Evolutionary conservation across 495 filamentous ascomycete species (phyloP), one percentile per base, ranked within the genome.

Genomic region (Hypomontagnella submonticulosa): DNA sequence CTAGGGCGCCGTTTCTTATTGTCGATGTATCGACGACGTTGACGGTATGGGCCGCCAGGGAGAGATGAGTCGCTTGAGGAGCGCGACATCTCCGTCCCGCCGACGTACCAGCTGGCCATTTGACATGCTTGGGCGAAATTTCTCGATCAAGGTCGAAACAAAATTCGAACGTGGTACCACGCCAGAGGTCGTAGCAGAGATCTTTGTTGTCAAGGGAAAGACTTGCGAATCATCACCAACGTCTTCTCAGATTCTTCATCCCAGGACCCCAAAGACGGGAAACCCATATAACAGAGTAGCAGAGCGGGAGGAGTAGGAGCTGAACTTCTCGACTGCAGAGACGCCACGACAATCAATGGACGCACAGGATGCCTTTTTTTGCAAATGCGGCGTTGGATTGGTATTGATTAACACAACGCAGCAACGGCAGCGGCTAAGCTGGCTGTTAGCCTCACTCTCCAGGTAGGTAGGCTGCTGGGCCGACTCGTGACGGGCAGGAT

Each of bases 1-100:
- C 59, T 66, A 55, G 61, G 61, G 15, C 69, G 71, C 41, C 69
- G 70, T 47, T 74, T 72, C 56, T 59, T 74, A 33, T 43, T 59
- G 18, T 57, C 63, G 19, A 56, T 13, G 51, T 66, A 52, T 41
- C 50, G 57, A 58, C 57, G 49, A 42, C 20, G 61, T 36, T 58
- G 69, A 37, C 59, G 57, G 61, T 44, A 57, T 63, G 56, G 48
- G 37, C 59, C 55, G 40, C 40, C 59, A 51, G 57, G 69, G 20
- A 74, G 57, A 65, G 61, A 68, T 55, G 69, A 74, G 51, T 74
- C 71, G 69, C 71, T 74, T 54, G 70, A 61, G 52, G 71, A 74
- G 60, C 71, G 71, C 64, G 69, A 58, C 71, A 74, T 74, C 66
- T 70, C 69, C 52, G 69, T 72, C 49, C 71, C 71, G 40, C 71